Base-by-base conservation (phyloP, 768 basidiomycete species). In the Pleurotus tuber-regium region DNA sequence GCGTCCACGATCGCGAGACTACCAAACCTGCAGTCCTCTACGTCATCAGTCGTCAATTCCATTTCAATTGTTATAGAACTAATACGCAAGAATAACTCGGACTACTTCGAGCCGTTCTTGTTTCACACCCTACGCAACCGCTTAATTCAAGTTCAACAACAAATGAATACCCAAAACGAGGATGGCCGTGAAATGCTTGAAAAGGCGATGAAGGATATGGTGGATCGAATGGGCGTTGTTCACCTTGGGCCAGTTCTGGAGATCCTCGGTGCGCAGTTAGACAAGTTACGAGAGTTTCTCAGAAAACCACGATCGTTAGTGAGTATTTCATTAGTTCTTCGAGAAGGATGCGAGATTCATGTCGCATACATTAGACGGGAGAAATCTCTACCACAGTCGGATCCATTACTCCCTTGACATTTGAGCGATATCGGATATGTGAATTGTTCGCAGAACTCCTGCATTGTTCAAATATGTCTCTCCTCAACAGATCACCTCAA, bases 391-490 rank as follows among this genome's bases (percentile, higher is more conserved):
- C 90, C 0, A 91, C 89, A 0, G 76, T 90, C n/a, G 89, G 89
- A 4, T 65, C 70, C 4, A 78, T 89, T 47, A 74, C 75, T 1
- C 93, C 95, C 0, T 82, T 99, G 23, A 98, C 97, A 1, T 83
- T 95, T 52, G 97, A 98, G 66, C 86, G 97, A 12, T 97, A 92
- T 68, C 84, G 96, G 8, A 93, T 98, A 60, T 91, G 93, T 69
- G 97, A 99, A 67, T 76, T 99, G 10, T 94, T 96, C 60, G 97
- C 96, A 16, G 97, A 99, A 64, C 82, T 99, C 4, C 72, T 98
- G 21, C 97, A 99, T 63, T 97, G 94, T 65, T 98, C 97, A 14
- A 98, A 97, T 62, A 98, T 99, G 96, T 86, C 90, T 4, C 79
- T 98, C 19, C 76, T 98, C 23, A 98, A 98, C 64, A 90, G 97